Evolutionary conservation across 164 flowering plant genomes (phyloP), one percentile per base, ranked within the genome.

Genomic region (Stephania cephalantha): DNA sequence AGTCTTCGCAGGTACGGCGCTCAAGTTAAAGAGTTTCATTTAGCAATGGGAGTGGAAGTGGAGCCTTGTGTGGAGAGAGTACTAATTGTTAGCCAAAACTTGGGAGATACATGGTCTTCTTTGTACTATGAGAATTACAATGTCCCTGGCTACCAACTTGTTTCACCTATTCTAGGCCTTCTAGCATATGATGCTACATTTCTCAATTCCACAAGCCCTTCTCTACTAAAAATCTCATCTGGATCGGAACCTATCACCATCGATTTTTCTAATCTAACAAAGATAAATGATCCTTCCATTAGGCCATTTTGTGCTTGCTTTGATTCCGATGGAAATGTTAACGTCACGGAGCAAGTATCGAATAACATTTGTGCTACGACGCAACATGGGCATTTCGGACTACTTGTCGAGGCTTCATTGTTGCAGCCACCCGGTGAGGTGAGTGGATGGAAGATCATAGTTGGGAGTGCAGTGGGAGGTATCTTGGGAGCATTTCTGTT

Each of bases 1-100:
- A 94, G 99, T 77, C 88, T 96, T 6, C 80, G 82, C 1, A 75
- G 97, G 75, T 91, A 92, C 30, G 98, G 98, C 2, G 94, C 94
- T 2, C 77, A 50, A 64, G 65, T 91, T 42, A 81, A 85, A 46
- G 94, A 94, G 78, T 91, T 96, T 77, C 84, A 72, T 46, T 64
- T 96, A 55, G 78, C 83, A 7, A 68, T 75, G 5, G 94, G 97
- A 1, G 77, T 88, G 2, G 68, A 64, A 1, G 82, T 88, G 18
- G 81, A 83, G 18, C 98, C 98, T 5, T 90, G 92, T 79, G 81
- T 79, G 11, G 89, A 90, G 55, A 85, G 99, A 72, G 88, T 90
- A 25, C 63, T 96, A 70, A 20, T 94, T 3, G 87, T 94, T 8
- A 77, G 84, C 30, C 92, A 91, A 78, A 84, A 83, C 70, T 80